Conservation (phyloP, 208 protist species). For the Leishmania amazonensis region DNA sequence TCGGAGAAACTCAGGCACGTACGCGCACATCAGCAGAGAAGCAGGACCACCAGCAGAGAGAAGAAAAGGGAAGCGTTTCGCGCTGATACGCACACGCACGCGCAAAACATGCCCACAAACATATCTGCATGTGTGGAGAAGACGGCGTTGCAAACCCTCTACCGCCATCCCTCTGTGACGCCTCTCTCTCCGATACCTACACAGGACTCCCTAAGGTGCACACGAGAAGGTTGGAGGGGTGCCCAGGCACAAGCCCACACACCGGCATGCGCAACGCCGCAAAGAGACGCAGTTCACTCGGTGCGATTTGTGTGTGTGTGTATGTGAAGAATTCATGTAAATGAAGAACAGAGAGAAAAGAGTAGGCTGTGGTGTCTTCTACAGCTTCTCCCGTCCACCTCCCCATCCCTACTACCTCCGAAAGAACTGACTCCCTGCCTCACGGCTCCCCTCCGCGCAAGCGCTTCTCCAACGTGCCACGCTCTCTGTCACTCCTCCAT, state of each 20-base stretch:
- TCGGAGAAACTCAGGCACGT: background rate
- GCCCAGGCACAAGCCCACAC: background rate
- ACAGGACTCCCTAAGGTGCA: background rate
- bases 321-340: conserved; percentile 1
- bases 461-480: background rate
- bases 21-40: background rate
- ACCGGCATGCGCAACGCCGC: background rate
- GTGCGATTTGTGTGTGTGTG: background rate
- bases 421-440: background rate
- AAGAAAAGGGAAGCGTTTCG: background rate
- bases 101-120: background rate
- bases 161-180: background rate
- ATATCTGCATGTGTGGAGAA: background rate
- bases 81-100: conserved; percentile 3
- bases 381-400: background rate
- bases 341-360: background rate
- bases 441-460: background rate
- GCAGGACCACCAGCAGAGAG: background rate
- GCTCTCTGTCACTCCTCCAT: background rate
- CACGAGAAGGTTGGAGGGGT: background rate
- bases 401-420: background rate
- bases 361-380: background rate
- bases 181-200: background rate
- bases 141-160: background rate
- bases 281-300: background rate